Conservation (phyloP, 2,329 filamentous ascomycete genomes). For the Lasiodiplodia citricola region DNA sequence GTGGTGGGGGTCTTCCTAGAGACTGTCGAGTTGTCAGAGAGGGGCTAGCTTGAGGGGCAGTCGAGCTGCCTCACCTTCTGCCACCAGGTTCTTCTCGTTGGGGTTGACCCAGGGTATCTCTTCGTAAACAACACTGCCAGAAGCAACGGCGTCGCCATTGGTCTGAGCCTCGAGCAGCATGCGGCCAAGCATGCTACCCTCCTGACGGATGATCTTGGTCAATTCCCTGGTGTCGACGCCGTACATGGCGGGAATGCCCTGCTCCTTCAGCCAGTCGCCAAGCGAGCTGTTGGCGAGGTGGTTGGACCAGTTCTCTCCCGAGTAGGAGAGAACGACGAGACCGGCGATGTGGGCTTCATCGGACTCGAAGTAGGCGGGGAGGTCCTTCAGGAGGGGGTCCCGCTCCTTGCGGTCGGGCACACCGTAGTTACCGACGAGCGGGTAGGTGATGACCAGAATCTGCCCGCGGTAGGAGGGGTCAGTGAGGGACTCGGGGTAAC, state of each 20-base stretch:
- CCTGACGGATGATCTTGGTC: constrained; percentile 90
- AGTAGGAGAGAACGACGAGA: constrained; percentile 87
- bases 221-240: constrained; percentile 92
- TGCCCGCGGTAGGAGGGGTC: constrained; percentile 89
- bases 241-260: constrained; percentile 91
- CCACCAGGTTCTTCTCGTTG: constrained; percentile 90
- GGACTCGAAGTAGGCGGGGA: constrained; percentile 93
- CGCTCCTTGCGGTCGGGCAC: constrained; percentile 85
- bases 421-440: constrained; percentile 95
- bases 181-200: constrained; percentile 95
- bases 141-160: constrained; percentile 47
- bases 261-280: constrained; percentile 94
- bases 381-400: constrained; percentile 82
- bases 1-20: constrained; percentile 86
- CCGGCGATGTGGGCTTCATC: constrained; percentile 92
- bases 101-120: constrained; percentile 87
- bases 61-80: constrained; percentile 73
- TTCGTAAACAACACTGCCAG: constrained; percentile 66
- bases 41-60: neutral
- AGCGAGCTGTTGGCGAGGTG: constrained; percentile 89
- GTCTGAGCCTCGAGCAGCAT: constrained; percentile 55
- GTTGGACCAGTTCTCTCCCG: constrained; percentile 94
- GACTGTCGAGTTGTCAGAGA: constrained; percentile 60
- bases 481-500: constrained; percentile 92
- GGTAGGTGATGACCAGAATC: constrained; percentile 96